Percentiles rank a stretch among this genome's conserved stretches.
These are phyloP conservation scores for Lactarius tabidus DNA, from an alignment of 768 basidiomycete genomes.

Conservation along the genomic window DNA sequence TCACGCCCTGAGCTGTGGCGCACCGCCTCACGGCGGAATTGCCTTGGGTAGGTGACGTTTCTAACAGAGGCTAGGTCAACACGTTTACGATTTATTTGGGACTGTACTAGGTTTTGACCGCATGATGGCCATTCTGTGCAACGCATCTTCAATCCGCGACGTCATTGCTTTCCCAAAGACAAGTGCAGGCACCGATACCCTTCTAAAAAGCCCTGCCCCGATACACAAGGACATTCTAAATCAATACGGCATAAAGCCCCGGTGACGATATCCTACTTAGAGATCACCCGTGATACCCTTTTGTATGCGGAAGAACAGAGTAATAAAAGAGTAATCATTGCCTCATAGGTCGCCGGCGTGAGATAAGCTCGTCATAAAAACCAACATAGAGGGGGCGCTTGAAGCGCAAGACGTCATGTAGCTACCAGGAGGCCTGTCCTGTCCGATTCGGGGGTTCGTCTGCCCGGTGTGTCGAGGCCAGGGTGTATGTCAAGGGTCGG, in stretches of 20 bases:
- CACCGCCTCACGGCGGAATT: conserved; percentile 94
- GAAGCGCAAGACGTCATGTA: conserved; percentile 23
- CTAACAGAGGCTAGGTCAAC: neutral
- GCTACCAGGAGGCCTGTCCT: conserved; percentile 29
- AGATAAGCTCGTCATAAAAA: neutral
- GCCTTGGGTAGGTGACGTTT: conserved; percentile 63
- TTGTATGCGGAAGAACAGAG: neutral
- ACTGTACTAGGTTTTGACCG: conserved; percentile 76
- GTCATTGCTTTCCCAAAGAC: conserved; percentile 98
- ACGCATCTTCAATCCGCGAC: conserved; percentile 82
- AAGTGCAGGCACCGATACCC: conserved; percentile 72
- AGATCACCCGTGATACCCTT: conserved; percentile 4
- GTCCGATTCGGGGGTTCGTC: conserved; percentile 33
- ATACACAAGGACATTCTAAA: conserved; percentile 48
- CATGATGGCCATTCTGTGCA: conserved; percentile 86
- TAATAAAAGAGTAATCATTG: neutral
- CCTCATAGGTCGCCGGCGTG: conserved; percentile 9
- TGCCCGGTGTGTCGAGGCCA: conserved; percentile 28
- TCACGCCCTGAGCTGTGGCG: conserved; percentile 83
- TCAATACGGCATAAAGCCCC: conserved; percentile 58
- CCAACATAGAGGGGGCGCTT: neutral
- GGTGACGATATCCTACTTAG: conserved; percentile 17
- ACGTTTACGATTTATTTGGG: neutral
- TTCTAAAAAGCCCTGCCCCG: conserved; percentile 83
- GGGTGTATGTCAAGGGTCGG: conserved; percentile 25